Percentiles rank a stretch among this genome's conserved stretches.
Conservation (phyloP, 2,329 filamentous ascomycete species). For the Scedosporium dehoogii region DNA sequence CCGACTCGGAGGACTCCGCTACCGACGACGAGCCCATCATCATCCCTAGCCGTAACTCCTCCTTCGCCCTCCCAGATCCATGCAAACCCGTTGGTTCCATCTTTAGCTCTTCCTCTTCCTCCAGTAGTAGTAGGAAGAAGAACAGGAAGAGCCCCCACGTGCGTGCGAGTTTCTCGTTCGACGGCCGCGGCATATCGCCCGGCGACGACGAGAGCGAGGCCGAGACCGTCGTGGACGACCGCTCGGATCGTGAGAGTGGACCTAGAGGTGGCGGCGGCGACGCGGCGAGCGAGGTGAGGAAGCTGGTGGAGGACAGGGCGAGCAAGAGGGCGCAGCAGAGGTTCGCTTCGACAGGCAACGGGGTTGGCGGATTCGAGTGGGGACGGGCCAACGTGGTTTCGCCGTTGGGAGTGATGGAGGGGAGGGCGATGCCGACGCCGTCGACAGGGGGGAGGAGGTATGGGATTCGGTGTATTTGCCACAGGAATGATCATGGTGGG, state of each 20-base stretch:
- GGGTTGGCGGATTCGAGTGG: conserved; percentile 1
- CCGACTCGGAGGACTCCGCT: conserved; percentile 42
- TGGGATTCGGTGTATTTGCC: conserved; percentile 48
- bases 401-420: conserved; percentile 40
- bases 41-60: conserved; percentile 48
- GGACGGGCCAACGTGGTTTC: conserved; percentile 24
- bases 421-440: conserved; percentile 32
- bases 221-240: conserved; percentile 45
- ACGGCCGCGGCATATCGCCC: conserved; percentile 20
- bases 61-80: conserved; percentile 46
- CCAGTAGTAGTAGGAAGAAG: conserved; percentile 32
- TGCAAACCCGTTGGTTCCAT: conserved; percentile 37
- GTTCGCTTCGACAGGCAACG: background rate
- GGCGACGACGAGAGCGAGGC: conserved; percentile 45
- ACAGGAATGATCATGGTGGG: conserved; percentile 28
- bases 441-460: conserved; percentile 30
- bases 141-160: conserved; percentile 39
- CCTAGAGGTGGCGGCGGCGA: conserved; percentile 34
- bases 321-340: conserved; percentile 17
- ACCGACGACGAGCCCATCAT: conserved; percentile 56
- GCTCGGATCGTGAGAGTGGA: conserved; percentile 6
- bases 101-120: conserved; percentile 18
- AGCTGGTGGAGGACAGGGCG: conserved; percentile 43
- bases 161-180: conserved; percentile 22
- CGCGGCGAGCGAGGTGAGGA: conserved; percentile 50